Base-by-base conservation (phyloP, 352 stramenopile genomes). In the Phytophthora hybrid region DNA sequence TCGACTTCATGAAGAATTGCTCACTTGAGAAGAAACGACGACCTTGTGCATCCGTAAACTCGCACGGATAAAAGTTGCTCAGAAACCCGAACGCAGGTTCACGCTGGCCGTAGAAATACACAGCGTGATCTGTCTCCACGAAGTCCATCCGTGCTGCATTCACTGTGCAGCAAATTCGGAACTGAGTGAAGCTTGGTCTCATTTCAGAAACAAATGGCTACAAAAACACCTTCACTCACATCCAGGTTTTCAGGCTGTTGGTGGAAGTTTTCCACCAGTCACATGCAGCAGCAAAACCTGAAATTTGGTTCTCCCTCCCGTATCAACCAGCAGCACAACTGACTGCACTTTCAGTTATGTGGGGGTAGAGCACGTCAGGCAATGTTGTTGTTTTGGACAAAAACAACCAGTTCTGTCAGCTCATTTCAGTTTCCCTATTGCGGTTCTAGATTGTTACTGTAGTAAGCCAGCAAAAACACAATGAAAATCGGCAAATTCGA, bases 1-100 rank as follows among this genome's bases (percentile, higher is more conserved):
- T 92, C 23, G 71, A 59, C 83, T 92, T 92, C 82, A 91, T 91
- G 46, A 92, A 91, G 56, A 66, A 89, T 78, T 92, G 85, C 63
- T 92, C 85, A 44, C 83, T 91, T n/a, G 85, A 92, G 66, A 81
- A 85, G 66, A 80, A 91, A 2, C 58, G 74, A 9, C 66, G 61
- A 1, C 79, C 80, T 26, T 77, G 16, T 0, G 59, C 63, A 54
- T 85, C 81, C 16, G 61, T 63, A 68, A 92, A 91, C 51, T 66
- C 66, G 59, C 85, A 92, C n/a, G 75, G 71, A 34, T 91, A 31
- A 55, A 91, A 92, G 39, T 91, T 92, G 74, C 85, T 92, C 51
- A 92, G 47, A 59, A 79, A 91, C 0, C 85, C 83, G 29, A 79
- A 89, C 2, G 21, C 65, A 0, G 67, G 39, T 14, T 88, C 81